Base-by-base conservation (phyloP, 805 yeast genomes). In the Zygosaccharomyces siamensis region DNA sequence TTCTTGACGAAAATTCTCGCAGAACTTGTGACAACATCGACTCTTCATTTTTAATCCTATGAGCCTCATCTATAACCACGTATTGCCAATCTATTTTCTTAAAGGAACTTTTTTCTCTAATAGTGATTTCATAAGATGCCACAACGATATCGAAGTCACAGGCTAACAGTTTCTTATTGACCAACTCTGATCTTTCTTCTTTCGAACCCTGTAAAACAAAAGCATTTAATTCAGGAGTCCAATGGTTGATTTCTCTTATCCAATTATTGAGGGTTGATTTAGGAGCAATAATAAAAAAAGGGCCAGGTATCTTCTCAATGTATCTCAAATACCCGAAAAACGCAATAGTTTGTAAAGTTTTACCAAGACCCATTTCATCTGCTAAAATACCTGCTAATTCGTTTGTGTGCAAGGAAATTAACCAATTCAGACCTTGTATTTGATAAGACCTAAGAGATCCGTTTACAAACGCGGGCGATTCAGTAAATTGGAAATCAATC, bases 351-450 rank as follows among this genome's bases (percentile, higher is more conserved):
- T 86, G 93, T 49, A 86, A 69, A 3, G 93, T 86, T 63, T 86
- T 86, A 57, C 93, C 93, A 52, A 86, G 68, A 1, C 93, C 93
- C 93, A 86, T 86, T 68, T 86, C 93, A 67, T 86, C 93, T 0
- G 93, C 93, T 50, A 86, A 72, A 21, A 86, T 85, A 51, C 93
- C 93, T 1, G 86, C 78, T 40, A 86, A 69, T 51, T 80, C 78
- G 67, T 83, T 84, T 53, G 80, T 84, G 57, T 82, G 79, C 50
- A 86, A 67, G 1, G 84, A 75, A 11, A 85, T 77, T 57, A 86
- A 68, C 95, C 95, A 86, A 63, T 86, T 86, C 52, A 86, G 70
- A 53, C 93, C 95, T 64, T 83, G 89, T 53, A 86, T 75, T 67
- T 86, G 95, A 62, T 86, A 86, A 2, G 85, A 82, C 58, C 95